Evolutionary conservation across 2,329 filamentous ascomycete genomes (phyloP), one percentile per base, ranked within the genome.

Genomic region (Fusarium subglutinans): DNA sequence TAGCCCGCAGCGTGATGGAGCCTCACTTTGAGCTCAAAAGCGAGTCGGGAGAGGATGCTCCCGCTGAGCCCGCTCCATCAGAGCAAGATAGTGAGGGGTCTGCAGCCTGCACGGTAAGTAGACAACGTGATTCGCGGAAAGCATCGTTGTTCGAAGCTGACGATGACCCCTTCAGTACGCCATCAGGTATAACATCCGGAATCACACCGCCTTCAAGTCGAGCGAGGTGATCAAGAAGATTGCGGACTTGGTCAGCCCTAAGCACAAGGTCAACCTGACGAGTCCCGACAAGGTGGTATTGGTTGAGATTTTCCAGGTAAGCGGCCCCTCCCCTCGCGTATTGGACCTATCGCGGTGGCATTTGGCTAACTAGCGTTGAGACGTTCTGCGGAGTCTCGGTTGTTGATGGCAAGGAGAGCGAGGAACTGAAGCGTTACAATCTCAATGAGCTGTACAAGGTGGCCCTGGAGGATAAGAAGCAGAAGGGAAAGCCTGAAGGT

Each of bases 231-330:
- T 96, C 81, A 90, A 92, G 77, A 89, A 88, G 72, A 87, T 96
- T 72, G 94, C 93, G 9, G 84, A 86, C 44, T 83, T 91, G 37
- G 89, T 95, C 69, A 90, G 90, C 56, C 84, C 87, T 15, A 87
- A 87, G 44, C 94, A 96, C 82, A 92, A 91, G 78, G 94, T 96
- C 66, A 90, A 95, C 77, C 87, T 97, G n/a, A 89, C 87, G 54
- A 88, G 87, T n/a, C 93, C 93, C 40, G 93, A 96, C 83, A 90
- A 94, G 79, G 89, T 95, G 38, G 92, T 96, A 75, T 83, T 96
- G 70, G 90, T 96, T 64, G 93, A 96, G 77, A 88, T 96, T 64
- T 96, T 93, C 81, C 91, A 94, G 88, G 93, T 94, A 87, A 73
- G 82, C 54, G 66, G 60, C 63, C 41, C 59, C 63, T 59, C 37